A percentile compares a stretch with the other conserved stretches of the same genome.
phyloP scores from a whole-genome alignment of 805 yeast species.

The Clavispora vitiphila region DNA sequence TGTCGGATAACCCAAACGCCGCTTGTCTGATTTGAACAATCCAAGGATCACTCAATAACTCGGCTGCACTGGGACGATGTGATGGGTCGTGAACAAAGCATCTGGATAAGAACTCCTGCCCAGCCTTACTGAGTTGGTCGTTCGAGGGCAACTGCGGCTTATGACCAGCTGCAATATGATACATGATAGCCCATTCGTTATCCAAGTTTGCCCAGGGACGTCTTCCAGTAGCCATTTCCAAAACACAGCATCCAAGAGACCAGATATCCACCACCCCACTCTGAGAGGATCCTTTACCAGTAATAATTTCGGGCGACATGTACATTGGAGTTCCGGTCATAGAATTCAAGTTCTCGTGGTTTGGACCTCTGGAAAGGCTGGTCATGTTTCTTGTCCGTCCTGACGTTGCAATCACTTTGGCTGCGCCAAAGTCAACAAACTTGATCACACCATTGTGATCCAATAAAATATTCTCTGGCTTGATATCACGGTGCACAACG shows the following conservation, averaged over 20 bases:
- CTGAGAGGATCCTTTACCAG: slow-evolving; percentile 60
- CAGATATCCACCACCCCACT: slow-evolving; percentile 81
- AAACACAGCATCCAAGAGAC: slow-evolving; percentile 94
- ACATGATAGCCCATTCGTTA: slow-evolving; percentile 98
- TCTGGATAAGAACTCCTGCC: slow-evolving; percentile 63
- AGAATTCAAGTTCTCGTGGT: slow-evolving; percentile 32
- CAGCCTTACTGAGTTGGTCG: slow-evolving; percentile 73
- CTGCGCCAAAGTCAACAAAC: slow-evolving; percentile 97
- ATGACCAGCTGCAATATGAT: slow-evolving; percentile 94
- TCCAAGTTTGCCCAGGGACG: slow-evolving; percentile 96
- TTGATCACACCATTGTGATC: slow-evolving; percentile 92
- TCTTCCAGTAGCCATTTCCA: slow-evolving; percentile 95
- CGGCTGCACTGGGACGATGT: slow-evolving; percentile 78
- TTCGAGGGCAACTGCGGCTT: slow-evolving; percentile 76
- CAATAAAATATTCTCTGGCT: slow-evolving; percentile 87
- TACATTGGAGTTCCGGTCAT: slow-evolving; percentile 98
- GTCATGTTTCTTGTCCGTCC: slow-evolving; percentile 34
- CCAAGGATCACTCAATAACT: slow-evolving; percentile 87
- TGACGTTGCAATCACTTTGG: slow-evolving; percentile 75
- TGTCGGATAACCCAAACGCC: slow-evolving; percentile 49
- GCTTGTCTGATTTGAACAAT: slow-evolving; percentile 63
- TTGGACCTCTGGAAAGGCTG: slow-evolving; percentile 5
- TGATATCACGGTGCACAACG: slow-evolving; percentile 93
- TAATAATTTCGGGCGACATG: slow-evolving; percentile 96
- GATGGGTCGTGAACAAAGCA: slow-evolving; percentile 82